Evolutionary conservation across 2,329 filamentous ascomycete species (phyloP), one percentile per base, ranked within the genome.

Genomic region (Fusarium citri): DNA sequence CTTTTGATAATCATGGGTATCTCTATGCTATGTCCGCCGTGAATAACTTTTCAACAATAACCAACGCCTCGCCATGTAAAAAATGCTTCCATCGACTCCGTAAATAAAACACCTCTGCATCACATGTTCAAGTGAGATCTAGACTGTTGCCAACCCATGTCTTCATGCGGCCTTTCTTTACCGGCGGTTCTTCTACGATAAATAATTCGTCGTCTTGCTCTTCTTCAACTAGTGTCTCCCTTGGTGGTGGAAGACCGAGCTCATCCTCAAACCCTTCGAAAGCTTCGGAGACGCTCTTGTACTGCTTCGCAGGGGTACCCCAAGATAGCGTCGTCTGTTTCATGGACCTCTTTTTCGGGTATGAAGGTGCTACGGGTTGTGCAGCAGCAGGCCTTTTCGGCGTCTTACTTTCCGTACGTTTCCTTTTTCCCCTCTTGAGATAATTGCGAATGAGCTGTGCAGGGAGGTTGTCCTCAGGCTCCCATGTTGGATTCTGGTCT

Each of bases 401-500:
- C 20, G 34, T 51, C 15, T 18, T 28, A 3, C 28, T 14, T 4
- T 28, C 28, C 0, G 28, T 12, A 10, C 28, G 46, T 16, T 49
- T 34, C 18, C 34, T 37, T 11, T 31, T 37, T 0, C 48, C 18
- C 15, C 55, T 69, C 50, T 79, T 81, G 11, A 77, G 61, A 59
- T 84, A 89, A 4, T 76, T 77, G 9, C 75, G 77, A 3, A 87
- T 77, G 41, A 88, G 72, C 0, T 61, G 61, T 0, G 73, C 59
- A 0, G 84, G 76, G 4, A 89, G 81, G 55, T 88, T 87, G 6
- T 81, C 81, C 66, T 84, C 82, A 0, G 86, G 87, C 71, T 89
- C 87, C 87, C 87, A 89, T 0, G 86, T 85, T 0, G 86, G 85
- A 57, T 89, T 88, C 72, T 88, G 82, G 11, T 83, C 84, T 0